A percentile compares a stretch with the other conserved stretches of the same genome.
Evolutionary conservation across 768 basidiomycete species (phyloP).

Genomic region (Psilocybe cyanescens): DNA sequence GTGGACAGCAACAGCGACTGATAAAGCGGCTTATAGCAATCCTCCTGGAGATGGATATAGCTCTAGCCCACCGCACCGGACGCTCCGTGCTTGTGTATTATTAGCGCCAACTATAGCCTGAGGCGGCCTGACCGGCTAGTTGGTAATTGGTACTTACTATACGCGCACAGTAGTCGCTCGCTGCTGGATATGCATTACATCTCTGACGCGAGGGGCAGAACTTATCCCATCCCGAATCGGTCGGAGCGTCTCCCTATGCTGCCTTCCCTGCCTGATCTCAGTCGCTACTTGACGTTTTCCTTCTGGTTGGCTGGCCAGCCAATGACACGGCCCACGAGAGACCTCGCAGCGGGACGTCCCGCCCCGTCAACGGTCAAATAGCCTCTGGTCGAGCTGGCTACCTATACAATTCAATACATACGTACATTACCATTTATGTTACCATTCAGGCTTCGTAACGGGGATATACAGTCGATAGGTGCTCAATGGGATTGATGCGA

Average conservation of each 20-base stretch:
- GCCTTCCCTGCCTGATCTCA: not conserved
- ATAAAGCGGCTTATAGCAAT: not conserved
- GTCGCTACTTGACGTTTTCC: not conserved
- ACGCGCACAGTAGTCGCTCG: too few species aligned
- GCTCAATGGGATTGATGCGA: not conserved
- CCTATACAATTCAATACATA: not conserved
- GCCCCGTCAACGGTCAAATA: not conserved
- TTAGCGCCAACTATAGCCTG: not conserved
- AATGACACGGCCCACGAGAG: not conserved
- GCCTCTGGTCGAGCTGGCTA: not conserved
- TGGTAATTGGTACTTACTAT: not conserved
- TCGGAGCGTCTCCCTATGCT: not conserved
- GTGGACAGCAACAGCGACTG: not conserved
- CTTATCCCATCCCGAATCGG: conserved; percentile 2
- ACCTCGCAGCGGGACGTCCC: not conserved
- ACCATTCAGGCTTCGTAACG: not conserved
- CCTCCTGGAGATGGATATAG: too few species aligned
- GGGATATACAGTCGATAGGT: not conserved
- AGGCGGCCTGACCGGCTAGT: not conserved
- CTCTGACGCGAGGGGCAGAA: not conserved
- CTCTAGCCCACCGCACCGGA: too few species aligned
- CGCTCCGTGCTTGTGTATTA: not conserved
- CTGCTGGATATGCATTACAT: not conserved
- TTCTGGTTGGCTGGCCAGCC: not conserved
- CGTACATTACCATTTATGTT: not conserved